These are phyloP conservation scores for Malus hybrid DNA, from an alignment of 331 rosid species.

Conservation along the genomic window DNA sequence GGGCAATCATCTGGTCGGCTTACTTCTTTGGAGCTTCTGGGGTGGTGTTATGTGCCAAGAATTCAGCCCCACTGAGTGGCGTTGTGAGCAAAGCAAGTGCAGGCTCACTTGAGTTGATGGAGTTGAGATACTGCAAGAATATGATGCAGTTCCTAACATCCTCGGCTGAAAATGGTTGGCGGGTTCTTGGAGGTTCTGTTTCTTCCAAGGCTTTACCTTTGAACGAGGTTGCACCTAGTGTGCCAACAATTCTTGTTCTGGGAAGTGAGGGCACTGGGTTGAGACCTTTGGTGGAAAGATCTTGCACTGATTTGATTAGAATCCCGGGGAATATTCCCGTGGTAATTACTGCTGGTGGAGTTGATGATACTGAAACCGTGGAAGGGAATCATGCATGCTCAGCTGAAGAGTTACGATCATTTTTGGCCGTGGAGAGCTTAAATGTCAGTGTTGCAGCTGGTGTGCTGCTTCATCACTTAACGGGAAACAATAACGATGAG, in stretches of 20 bases:
- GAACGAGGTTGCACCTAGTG: conserved; percentile 55
- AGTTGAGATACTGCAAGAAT: conserved; percentile 84
- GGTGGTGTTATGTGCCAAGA: conserved; percentile 84
- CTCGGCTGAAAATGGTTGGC: conserved; percentile 88
- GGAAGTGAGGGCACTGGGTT: conserved; percentile 95
- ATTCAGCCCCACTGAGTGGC: conserved; percentile 76
- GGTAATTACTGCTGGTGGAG: conserved; percentile 26
- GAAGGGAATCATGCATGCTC: conserved; percentile 27
- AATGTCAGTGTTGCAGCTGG: conserved; percentile 97
- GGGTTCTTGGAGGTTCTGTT: conserved; percentile 88
- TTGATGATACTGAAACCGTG: conserved; percentile 25
- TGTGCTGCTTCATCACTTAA: conserved; percentile 87
- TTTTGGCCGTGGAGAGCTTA: conserved; percentile 92
- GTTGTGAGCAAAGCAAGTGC: conserved; percentile 93
- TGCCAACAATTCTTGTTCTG: conserved; percentile 77
- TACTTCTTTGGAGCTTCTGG: conserved; percentile 89
- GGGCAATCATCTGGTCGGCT: conserved; percentile 87
- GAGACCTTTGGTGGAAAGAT: conserved; percentile 94
- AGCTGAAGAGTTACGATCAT: conserved; percentile 55
- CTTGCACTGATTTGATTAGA: conserved; percentile 73
- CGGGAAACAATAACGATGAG: conserved; percentile 34
- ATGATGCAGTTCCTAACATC: conserved; percentile 96
- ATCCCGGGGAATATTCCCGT: conserved; percentile 52
- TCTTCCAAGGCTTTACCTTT: conserved; percentile 60
- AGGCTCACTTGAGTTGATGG: conserved; percentile 86